Evolutionary conservation across 805 yeast genomes (phyloP), one percentile per base, ranked within the genome.

Genomic region (Kazachstania kunashirensis): DNA sequence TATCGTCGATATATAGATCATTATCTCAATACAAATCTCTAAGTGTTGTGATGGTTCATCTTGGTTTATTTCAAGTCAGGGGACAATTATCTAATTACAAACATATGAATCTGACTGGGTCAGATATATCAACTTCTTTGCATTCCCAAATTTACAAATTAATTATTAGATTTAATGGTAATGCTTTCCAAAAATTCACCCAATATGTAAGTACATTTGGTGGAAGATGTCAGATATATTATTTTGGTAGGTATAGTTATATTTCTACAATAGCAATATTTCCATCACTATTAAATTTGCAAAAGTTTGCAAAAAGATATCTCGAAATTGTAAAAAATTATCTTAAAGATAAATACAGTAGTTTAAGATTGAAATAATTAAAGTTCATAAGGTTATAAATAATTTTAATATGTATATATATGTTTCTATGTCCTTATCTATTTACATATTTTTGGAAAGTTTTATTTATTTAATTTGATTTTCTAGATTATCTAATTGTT

Each of bases 401-500:
- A 12, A 25, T 19, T 16, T 23, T n/a, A n/a, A 1, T 26, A 16
- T n/a, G 11, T 28, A 21, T 26, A 26, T 12, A 3, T 23, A 9
- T 9, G 8, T 23, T 23, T 23, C 11, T 8, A 9, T 23, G 8
- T 21, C 11, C 11, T 21, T 9, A 12, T 9, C 11, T 21, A 21
- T 21, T 9, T 12, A 21, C 24, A 21, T 9, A 9, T 21, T 21
- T 21, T 9, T 21, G 11, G 2, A 21, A 9, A 21, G 11, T 21
- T 29, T 23, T 19, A 23, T 20, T 36, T 15, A 29, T 31, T 35
- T 8, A 23, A 60, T 36, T 44, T 61, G 62, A 5, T 51, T 41
- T 47, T 55, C 46, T 35, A 66, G 46, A 29, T 49, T 53, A 3
- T 44, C 33, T 40, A 89, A 65, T 62, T 92, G 98, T 52, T 75